Percentiles rank a stretch among this genome's conserved stretches.
These are phyloP conservation scores for Backusella tuberculispora DNA, from an alignment of 192 early-diverging fungal species.

Conservation along the genomic window DNA sequence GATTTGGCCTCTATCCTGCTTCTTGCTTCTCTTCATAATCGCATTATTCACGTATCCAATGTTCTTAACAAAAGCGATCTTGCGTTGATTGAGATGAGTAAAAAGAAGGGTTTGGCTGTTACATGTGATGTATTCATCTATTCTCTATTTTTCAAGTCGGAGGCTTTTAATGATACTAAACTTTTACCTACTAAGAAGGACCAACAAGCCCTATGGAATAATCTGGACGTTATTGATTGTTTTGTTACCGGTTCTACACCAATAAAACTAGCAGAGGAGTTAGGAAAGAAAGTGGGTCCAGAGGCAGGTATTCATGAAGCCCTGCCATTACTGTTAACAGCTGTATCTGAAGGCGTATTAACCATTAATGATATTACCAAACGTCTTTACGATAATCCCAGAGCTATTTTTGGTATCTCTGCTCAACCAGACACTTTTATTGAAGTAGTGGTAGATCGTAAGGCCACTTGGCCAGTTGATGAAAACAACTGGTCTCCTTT, in stretches of 20 bases:
- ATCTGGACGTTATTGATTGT: conserved; percentile 85
- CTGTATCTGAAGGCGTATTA: conserved; percentile 78
- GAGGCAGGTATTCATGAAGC: conserved; percentile 67
- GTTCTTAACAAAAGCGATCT: conserved; percentile 82
- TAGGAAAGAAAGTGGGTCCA: conserved; percentile 46
- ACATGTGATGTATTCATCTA: conserved; percentile 95
- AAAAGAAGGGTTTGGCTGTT: conserved; percentile 82
- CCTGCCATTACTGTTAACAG: conserved; percentile 80
- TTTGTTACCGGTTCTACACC: conserved; percentile 84
- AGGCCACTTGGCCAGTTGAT: conserved; percentile 48
- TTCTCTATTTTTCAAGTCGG: conserved; percentile 75
- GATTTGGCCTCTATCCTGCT: conserved; percentile 89
- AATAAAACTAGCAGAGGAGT: conserved; percentile 59
- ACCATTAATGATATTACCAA: conserved; percentile 76
- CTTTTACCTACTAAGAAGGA: conserved; percentile 58
- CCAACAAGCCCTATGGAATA: conserved; percentile 81
- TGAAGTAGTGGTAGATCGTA: conserved; percentile 90
- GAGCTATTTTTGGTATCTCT: conserved; percentile 90
- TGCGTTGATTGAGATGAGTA: conserved; percentile 81
- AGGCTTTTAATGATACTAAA: conserved; percentile 46
- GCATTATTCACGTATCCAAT: conserved; percentile 89
- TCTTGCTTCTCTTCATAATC: conserved; percentile 81
- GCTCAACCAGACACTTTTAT: conserved; percentile 92
- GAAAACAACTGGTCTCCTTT: conserved; percentile 64
- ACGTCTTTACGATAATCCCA: conserved; percentile 84